These are phyloP conservation scores for Escovopsis sp. DNA, from an alignment of 2,329 filamentous ascomycete genomes.

Conservation along the genomic window DNA sequence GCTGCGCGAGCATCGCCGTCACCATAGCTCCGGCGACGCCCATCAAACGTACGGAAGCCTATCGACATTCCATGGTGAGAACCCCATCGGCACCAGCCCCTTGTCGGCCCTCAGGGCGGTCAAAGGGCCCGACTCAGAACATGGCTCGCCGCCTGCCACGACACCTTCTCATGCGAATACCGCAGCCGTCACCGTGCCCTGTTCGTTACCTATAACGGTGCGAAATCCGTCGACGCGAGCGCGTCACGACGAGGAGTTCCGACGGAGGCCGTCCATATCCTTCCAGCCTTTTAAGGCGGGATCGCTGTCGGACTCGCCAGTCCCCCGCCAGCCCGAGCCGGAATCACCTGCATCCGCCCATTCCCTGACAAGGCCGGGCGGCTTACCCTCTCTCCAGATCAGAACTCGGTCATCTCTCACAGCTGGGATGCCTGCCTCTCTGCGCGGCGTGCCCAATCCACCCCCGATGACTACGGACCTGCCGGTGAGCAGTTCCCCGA, in stretches of 20 bases:
- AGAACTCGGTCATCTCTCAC: slow-evolving; percentile 57
- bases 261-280: slow-evolving; percentile 66
- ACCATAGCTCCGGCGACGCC: slow-evolving; percentile 30
- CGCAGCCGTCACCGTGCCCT: slow-evolving; percentile 29
- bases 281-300: slow-evolving; percentile 96
- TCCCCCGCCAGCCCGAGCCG: slow-evolving; percentile 31
- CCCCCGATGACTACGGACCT: slow-evolving; percentile 45
- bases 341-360: slow-evolving; percentile 41
- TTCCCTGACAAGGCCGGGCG: slow-evolving; percentile 32
- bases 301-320: slow-evolving; percentile 77
- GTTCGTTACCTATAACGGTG: slow-evolving; percentile 37
- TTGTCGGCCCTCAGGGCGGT: slow-evolving; percentile 68
- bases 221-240: slow-evolving; percentile 17
- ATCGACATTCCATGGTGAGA: slow-evolving; percentile 77
- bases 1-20: slow-evolving; percentile 48
- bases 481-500: slow-evolving; percentile 61
- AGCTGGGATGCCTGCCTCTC: slow-evolving; percentile 58
- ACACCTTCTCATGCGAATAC: slow-evolving; percentile 24
- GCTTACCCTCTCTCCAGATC: slow-evolving; percentile 27
- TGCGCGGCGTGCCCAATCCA: slow-evolving; percentile 43
- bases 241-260: slow-evolving; percentile 36
- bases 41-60: slow-evolving; percentile 79
- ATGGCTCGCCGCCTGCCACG: slow-evolving; percentile 42
- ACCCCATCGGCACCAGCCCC: slow-evolving; percentile 64
- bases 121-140: slow-evolving; percentile 43